These are phyloP conservation scores for Podospora pseudocomata DNA, from an alignment of 495 filamentous ascomycete genomes.

Conservation along the genomic window DNA sequence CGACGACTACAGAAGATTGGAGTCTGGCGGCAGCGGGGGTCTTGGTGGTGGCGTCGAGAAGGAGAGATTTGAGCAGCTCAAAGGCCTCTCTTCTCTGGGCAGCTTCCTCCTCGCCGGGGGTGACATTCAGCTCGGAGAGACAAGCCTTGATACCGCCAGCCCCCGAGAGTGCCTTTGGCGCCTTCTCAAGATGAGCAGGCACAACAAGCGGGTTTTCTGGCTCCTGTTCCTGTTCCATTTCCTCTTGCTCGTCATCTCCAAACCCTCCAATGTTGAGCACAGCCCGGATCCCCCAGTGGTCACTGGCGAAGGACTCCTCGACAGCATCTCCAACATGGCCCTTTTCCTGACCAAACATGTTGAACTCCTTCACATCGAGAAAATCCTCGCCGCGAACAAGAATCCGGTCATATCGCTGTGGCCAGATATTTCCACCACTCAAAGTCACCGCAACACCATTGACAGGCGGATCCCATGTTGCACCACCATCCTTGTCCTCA, in stretches of 20 bases:
- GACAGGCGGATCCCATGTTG: slow-evolving; percentile 52
- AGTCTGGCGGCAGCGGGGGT: slow-evolving; percentile 5
- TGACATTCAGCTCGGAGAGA: slow-evolving; percentile 30
- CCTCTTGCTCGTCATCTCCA: not conserved
- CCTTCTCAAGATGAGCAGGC: slow-evolving; percentile 26
- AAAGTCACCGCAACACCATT: slow-evolving; percentile 46
- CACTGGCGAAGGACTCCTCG: slow-evolving; percentile 42
- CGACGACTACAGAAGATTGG: slow-evolving; percentile 41
- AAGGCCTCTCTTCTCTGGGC: slow-evolving; percentile 41
- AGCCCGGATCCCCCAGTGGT: slow-evolving; percentile 55
- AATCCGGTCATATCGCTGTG: slow-evolving; percentile 58
- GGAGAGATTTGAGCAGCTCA: slow-evolving; percentile 39
- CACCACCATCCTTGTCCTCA: slow-evolving; percentile 45
- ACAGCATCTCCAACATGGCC: slow-evolving; percentile 4
- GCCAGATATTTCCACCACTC: slow-evolving; percentile 42
- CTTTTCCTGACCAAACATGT: slow-evolving; percentile 44
- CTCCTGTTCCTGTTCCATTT: slow-evolving; percentile 17
- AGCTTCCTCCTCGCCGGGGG: slow-evolving; percentile 43
- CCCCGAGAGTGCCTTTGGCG: slow-evolving; percentile 20
- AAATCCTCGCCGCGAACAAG: slow-evolving; percentile 40
- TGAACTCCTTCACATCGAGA: slow-evolving; percentile 39
- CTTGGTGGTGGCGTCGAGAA: slow-evolving; percentile 27
- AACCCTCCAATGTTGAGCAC: slow-evolving; percentile 30
- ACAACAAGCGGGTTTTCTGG: slow-evolving; percentile 18
- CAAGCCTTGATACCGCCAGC: slow-evolving; percentile 26